Evolutionary conservation across 1,139 yeast genomes (phyloP), one percentile per base, ranked within the genome.

Genomic region (Arxiozyma slooffiae): DNA sequence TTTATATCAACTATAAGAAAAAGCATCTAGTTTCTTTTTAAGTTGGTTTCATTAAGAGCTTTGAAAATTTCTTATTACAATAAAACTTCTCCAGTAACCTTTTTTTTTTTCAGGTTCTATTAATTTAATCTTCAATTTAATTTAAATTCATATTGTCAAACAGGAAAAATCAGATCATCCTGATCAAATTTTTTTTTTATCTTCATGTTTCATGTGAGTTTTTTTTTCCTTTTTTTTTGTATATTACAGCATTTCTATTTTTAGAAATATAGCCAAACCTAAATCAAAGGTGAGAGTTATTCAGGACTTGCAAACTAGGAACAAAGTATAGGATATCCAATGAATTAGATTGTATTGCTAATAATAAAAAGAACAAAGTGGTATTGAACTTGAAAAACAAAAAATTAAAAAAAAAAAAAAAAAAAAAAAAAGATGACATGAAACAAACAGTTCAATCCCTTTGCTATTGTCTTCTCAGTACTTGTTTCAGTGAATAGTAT

Each of bases 321-420:
- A n/a, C 36, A 11, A 30, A 30, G 7, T 30, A n/a, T 2, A 30
- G 11, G 6, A n/a, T 30, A 14, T 6, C n/a, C 14, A 11, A 30
- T 30, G 11, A 30, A 30, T 30, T 30, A 14, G 6, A 4, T 14
- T 30, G 36, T 30, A 30, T 30, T 30, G n/a, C 36, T 30, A 30
- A 30, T 11, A 11, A 30, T 30, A 30, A 30, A 30, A 1, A 30
- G 4, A 9, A 16, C n/a, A 30, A 4, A 30, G 36, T 1, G 3
- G 7, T 14, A 30, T 14, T 30, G n/a, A 6, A 30, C 58, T 58
- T 5, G 64, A 51, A 38, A 60, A 63, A 17, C 52, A 30, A 30
- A n/a, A n/a, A n/a, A 14, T 30, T 2, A 30, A 4, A 6, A 11
- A 30, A 11, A 14, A 14, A 3, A 30, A 11, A 30, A n/a, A 11